These are phyloP conservation scores for Blastobotrys elegans DNA, from an alignment of 1,139 yeast genomes.

Conservation along the genomic window DNA sequence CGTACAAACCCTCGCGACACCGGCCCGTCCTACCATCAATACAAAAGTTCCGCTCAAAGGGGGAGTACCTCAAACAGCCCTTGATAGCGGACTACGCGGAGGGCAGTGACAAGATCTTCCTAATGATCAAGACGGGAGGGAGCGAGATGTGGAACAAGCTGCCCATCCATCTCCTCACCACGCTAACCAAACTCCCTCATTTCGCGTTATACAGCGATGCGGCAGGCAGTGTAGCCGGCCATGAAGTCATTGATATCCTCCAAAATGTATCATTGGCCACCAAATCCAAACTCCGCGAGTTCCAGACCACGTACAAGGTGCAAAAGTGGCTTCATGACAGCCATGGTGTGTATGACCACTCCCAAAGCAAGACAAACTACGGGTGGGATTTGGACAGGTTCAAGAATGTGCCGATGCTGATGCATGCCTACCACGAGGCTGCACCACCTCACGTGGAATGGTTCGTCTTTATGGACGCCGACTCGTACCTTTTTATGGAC, in stretches of 20 bases:
- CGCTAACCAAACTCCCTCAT: conserved; percentile 32
- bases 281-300: conserved; percentile 2
- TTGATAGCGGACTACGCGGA: conserved; percentile 20
- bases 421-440: conserved; percentile 29
- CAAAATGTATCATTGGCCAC: conserved; percentile 25
- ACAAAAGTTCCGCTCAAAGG: conserved; percentile 9
- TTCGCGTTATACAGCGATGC: conserved; percentile 36
- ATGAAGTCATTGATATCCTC: conserved; percentile 33
- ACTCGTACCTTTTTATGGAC: conserved; percentile 29
- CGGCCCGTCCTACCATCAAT: conserved; percentile 12
- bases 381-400: conserved; percentile 35
- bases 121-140: conserved; percentile 37
- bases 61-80: conserved; percentile 22
- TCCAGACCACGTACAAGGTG: conserved; percentile 20
- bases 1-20: conserved; percentile 4
- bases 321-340: conserved; percentile 26
- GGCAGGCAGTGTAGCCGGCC: conserved; percentile 31
- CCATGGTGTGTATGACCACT: conserved; percentile 24
- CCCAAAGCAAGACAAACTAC: conserved; percentile 33
- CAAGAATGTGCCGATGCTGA: conserved; percentile 37
- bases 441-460: conserved; percentile 28
- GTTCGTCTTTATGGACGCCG: conserved; percentile 37
- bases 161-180: conserved; percentile 36
- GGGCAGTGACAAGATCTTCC: conserved; percentile 23
- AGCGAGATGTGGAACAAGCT: conserved; percentile 35